phyloP scores from a whole-genome alignment of 768 basidiomycete species.

The Lentinula edodes region DNA sequence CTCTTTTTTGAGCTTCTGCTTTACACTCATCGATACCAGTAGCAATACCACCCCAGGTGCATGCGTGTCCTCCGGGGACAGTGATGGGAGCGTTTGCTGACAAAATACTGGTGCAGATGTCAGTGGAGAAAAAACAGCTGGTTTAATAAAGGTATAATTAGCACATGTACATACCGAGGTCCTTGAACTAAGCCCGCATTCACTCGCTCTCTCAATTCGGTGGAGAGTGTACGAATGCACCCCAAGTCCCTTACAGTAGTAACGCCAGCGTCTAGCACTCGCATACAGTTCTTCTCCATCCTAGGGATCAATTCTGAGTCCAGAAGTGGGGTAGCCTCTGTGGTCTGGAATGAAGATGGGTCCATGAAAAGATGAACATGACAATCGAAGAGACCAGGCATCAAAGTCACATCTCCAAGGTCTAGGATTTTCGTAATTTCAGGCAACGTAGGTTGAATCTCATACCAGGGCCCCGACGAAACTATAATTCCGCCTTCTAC shows the following conservation, averaged over 20 bases:
- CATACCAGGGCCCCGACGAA: neutral
- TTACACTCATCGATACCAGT: neutral
- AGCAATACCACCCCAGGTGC: constrained; percentile 4
- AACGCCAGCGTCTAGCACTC: constrained; percentile 5
- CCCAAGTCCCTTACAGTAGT: constrained; percentile 5
- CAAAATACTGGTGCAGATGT: neutral
- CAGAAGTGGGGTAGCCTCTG: neutral
- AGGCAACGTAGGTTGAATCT: neutral
- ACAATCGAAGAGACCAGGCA: constrained; percentile 7
- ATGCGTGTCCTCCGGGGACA: constrained; percentile 3
- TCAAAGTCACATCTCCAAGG: constrained; percentile 5
- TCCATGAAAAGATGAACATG: constrained; percentile 8
- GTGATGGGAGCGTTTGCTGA: constrained; percentile 6
- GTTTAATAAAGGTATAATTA: neutral
- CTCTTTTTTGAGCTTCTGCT: constrained; percentile 2
- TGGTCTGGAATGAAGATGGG: neutral
- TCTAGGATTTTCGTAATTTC: neutral
- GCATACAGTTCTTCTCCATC: constrained; percentile 2
- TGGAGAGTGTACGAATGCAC: neutral
- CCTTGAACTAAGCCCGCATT: neutral
- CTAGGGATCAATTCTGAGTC: neutral
- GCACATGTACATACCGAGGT: constrained; percentile 2
- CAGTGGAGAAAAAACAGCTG: neutral
- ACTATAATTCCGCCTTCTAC: neutral
- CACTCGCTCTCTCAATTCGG: neutral